Evolutionary conservation across 805 yeast species (phyloP).

Genomic region (Candida odintsovae): DNA sequence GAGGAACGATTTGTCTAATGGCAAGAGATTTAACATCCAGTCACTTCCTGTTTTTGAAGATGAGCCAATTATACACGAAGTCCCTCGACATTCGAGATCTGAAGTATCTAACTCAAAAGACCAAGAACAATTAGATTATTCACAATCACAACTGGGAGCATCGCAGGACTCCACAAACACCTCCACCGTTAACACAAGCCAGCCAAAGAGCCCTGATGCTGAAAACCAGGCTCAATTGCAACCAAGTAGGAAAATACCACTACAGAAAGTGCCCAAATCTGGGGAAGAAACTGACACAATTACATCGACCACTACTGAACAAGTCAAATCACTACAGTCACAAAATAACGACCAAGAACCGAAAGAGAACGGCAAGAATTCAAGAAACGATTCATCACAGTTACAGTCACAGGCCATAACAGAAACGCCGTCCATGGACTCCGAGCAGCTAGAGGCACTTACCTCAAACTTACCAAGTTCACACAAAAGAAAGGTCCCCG

Average conservation of each 20-base stretch:
- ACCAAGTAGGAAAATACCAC: neutral
- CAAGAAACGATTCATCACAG: neutral
- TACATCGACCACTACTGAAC: neutral
- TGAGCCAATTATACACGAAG: neutral
- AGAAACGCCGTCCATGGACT: neutral
- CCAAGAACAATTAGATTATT: neutral
- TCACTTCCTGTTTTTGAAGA: constrained; percentile 17
- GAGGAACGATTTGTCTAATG: constrained; percentile 46
- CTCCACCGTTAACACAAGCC: neutral
- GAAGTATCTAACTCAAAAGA: neutral
- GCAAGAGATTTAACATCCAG: constrained; percentile 30
- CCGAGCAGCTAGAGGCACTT: neutral
- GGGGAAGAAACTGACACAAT: neutral
- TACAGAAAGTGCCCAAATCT: neutral
- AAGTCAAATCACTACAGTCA: neutral
- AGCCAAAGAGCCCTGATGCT: neutral
- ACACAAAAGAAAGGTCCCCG: constrained; percentile 11
- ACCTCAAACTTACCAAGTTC: neutral
- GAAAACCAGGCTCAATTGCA: neutral
- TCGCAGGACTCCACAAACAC: constrained; percentile 2
- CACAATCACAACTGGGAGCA: neutral
- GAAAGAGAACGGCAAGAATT: neutral
- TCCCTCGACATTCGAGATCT: neutral
- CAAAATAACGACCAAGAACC: neutral
- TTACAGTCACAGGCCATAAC: neutral